Conservation (phyloP, 2,329 filamentous ascomycete genomes). For the Alternaria burnsii region DNA sequence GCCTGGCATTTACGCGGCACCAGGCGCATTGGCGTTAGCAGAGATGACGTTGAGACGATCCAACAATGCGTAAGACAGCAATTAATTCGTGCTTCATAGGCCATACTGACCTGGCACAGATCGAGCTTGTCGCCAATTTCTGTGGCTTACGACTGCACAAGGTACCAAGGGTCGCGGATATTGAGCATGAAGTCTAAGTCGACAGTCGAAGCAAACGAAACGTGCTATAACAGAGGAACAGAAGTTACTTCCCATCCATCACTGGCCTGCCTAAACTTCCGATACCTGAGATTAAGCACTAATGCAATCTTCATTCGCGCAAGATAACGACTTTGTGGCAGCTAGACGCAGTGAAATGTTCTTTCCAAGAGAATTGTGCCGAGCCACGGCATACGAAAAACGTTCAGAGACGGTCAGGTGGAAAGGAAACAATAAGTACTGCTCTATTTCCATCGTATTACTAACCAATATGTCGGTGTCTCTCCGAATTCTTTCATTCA, state of each 20-base stretch:
- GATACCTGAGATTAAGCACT: too few relatives aligned
- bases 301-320: too few relatives aligned
- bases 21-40: constrained; percentile 58
- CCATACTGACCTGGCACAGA: constrained; percentile 27
- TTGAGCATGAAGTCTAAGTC: constrained; percentile 43
- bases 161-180: constrained; percentile 43
- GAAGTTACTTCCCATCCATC: neutral
- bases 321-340: too few relatives aligned
- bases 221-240: neutral
- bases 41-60: constrained; percentile 55
- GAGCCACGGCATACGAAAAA: too few relatives aligned
- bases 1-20: constrained; percentile 65
- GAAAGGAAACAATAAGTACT: too few relatives aligned
- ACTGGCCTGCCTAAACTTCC: neutral
- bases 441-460: too few relatives aligned
- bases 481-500: too few relatives aligned
- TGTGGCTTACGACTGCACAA: constrained; percentile 37
- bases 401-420: too few relatives aligned
- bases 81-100: neutral
- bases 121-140: constrained; percentile 43
- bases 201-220: neutral
- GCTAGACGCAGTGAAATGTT: too few relatives aligned
- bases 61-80: constrained; percentile 51
- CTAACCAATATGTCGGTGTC: too few relatives aligned
- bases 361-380: too few relatives aligned